A percentile compares a stretch with the other conserved stretches of the same genome.
phyloP scores from a whole-genome alignment of 306 rosid genomes.

The Astragalus glycyphyllos region DNA sequence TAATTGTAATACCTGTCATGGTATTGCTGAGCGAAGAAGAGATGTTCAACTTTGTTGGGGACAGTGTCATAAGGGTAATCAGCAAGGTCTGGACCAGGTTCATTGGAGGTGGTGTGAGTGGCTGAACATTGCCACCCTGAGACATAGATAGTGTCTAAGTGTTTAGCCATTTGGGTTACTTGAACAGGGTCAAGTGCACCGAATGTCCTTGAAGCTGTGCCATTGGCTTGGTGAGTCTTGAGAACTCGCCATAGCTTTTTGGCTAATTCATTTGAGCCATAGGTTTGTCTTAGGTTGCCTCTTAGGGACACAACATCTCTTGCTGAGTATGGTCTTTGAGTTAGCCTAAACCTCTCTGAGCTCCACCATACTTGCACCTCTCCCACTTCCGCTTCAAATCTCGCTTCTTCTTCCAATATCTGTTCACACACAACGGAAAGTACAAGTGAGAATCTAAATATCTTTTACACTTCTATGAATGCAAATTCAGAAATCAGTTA shows the following conservation, averaged over 20 bases:
- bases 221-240: slow-evolving; percentile 84
- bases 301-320: slow-evolving; percentile 84
- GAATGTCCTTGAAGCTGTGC: slow-evolving; percentile 89
- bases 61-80: slow-evolving; percentile 98
- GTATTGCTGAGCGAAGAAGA: slow-evolving; percentile 89
- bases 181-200: slow-evolving; percentile 98
- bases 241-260: slow-evolving; percentile 88
- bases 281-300: slow-evolving; percentile 79
- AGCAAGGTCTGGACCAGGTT: slow-evolving; percentile 97
- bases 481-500: not conserved
- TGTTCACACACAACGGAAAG: slow-evolving; percentile 33
- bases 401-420: slow-evolving; percentile 93
- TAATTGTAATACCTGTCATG: slow-evolving; percentile 51
- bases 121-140: slow-evolving; percentile 99
- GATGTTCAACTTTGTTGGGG: slow-evolving; percentile 95
- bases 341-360: slow-evolving; percentile 80
- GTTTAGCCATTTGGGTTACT: slow-evolving; percentile 93
- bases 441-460: too few species aligned
- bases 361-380: slow-evolving; percentile 97
- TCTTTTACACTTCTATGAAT: not conserved
- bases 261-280: slow-evolving; percentile 80
- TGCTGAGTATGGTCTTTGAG: slow-evolving; percentile 74
- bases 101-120: slow-evolving; percentile 89
- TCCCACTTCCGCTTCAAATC: slow-evolving; percentile 83
- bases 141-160: slow-evolving; percentile 88